phyloP scores from a whole-genome alignment of 2,329 filamentous ascomycete species.

The Fusarium pseudoanthophilum region DNA sequence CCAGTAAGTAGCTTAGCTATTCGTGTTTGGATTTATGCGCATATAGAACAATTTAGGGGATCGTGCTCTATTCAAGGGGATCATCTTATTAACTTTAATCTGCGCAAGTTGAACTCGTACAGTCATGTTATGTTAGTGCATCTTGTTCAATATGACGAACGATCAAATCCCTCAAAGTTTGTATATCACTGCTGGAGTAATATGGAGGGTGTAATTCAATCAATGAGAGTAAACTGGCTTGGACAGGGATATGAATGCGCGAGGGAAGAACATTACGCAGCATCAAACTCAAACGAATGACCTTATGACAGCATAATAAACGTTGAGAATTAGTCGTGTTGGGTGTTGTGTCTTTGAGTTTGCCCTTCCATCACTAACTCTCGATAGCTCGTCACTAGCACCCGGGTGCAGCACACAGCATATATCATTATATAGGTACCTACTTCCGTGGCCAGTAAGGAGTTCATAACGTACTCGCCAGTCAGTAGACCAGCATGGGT shows the following conservation, averaged over 20 bases:
- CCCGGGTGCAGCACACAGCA: not conserved
- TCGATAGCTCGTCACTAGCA: conserved; percentile 11
- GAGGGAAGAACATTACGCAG: not conserved
- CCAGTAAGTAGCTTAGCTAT: conserved; percentile 26
- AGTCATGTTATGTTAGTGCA: not conserved
- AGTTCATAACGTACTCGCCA: not conserved
- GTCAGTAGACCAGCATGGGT: not conserved
- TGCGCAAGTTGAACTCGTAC: not conserved
- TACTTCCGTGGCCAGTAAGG: not conserved
- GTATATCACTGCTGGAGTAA: not conserved
- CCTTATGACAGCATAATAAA: not conserved
- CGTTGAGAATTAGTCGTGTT: not conserved
- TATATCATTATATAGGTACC: not conserved
- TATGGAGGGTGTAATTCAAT: not conserved
- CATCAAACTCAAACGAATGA: not conserved
- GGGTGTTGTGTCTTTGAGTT: conserved; percentile 11
- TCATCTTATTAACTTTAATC: not conserved
- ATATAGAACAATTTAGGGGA: conserved; percentile 35
- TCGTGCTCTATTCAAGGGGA: not conserved
- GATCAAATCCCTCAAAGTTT: not conserved
- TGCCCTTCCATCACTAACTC: conserved; percentile 4
- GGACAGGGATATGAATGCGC: not conserved
- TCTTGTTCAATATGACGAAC: not conserved
- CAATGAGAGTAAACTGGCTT: not conserved
- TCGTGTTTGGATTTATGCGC: conserved; percentile 8